Evolutionary conservation across 2,329 filamentous ascomycete genomes (phyloP), one percentile per base, ranked within the genome.

Genomic region (Sporothrix humicola): DNA sequence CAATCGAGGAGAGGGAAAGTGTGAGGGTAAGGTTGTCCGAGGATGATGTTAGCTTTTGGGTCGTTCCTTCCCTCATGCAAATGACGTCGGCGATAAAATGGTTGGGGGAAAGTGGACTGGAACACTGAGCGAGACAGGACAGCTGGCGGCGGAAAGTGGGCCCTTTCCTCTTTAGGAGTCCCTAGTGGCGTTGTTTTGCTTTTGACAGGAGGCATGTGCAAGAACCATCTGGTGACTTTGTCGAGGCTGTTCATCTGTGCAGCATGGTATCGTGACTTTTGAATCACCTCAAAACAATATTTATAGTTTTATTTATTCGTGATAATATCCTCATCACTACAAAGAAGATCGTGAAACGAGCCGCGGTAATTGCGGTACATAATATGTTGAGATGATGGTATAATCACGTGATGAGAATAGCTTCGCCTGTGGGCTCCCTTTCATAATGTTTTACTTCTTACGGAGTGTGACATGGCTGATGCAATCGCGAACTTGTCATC

Each of bases 41-140:
- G 31, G 50, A n/a, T 44, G 66, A 58, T 4, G 50, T 3, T 20
- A 37, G 31, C 15, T 5, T 12, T 13, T 37, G 54, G 42, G 54
- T 54, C 6, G 69, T 31, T 37, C 31, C 54, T 71, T 44, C 54
- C 31, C 37, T 37, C 54, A 31, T 61, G 37, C 50, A 48, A 63
- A 71, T 73, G 72, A 73, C 72, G 72, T 73, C 72, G 69, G 66
- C 50, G 13, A 23, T 15, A 63, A 63, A 52, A 13, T 59, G 54
- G 54, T 61, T 71, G 52, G 52, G 66, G 69, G 20, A 37, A 26
- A 44, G 68, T 37, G 66, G 10, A 42, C 26, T 46, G n/a, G 52
- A 54, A 37, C 31, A 37, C 31, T 6, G 31, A 37, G 17, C 20
- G 52, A n/a, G 3, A n/a, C 50, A 17, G 50, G 37, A 31, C 26